Evolutionary conservation across 257 asterid genomes (phyloP).

Genomic region (Coffea eugenioides): DNA sequence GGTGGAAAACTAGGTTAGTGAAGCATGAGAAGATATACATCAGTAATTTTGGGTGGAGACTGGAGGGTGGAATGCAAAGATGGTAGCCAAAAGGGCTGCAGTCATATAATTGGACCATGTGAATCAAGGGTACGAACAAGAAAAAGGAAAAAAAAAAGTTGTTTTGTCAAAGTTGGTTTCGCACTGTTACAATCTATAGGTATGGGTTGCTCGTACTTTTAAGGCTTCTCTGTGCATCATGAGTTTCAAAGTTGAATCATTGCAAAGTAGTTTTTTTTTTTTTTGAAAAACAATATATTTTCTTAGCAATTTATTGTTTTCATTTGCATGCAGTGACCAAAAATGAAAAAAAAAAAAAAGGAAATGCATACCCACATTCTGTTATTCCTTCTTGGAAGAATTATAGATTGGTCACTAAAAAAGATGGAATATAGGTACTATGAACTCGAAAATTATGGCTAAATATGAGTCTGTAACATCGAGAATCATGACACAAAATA

Average conservation of each 20-base stretch:
- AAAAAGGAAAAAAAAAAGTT: neutral
- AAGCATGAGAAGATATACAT: neutral
- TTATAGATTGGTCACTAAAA: too few relatives aligned
- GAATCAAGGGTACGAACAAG: neutral
- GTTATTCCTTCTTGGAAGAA: too few relatives aligned
- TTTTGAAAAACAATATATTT: neutral
- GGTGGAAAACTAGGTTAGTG: neutral
- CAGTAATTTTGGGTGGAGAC: neutral
- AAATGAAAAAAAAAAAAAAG: neutral
- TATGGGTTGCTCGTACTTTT: neutral
- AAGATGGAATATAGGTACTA: too few relatives aligned
- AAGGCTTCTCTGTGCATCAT: neutral
- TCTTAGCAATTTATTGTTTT: neutral
- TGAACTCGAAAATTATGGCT: too few relatives aligned
- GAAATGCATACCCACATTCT: too few relatives aligned
- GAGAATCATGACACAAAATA: neutral
- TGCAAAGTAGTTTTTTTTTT: neutral
- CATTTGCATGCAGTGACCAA: neutral
- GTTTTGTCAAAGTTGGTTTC: neutral
- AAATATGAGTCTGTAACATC: neutral
- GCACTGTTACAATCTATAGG: neutral
- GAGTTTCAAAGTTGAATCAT: neutral
- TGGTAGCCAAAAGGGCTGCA: neutral
- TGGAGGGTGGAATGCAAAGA: neutral
- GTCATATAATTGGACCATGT: neutral